Evolutionary conservation across 495 filamentous ascomycete species (phyloP).

Genomic region (Aspergillus cristatus): DNA sequence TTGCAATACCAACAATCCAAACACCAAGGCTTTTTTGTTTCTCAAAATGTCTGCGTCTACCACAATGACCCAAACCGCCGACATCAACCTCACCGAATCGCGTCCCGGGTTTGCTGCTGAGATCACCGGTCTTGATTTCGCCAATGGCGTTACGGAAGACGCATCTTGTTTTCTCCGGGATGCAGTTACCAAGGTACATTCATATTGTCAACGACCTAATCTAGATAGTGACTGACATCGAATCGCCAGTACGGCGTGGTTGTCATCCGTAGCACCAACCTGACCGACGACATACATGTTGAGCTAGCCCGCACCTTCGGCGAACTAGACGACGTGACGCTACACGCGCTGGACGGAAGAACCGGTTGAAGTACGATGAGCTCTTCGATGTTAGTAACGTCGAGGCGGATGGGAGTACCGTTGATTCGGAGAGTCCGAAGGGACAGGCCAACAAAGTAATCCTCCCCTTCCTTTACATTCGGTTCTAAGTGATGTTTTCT

Average conservation of each 20-base stretch:
- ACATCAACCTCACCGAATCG: conserved; percentile 7
- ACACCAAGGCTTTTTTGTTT: too few relatives aligned
- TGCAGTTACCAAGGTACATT: conserved; percentile 45
- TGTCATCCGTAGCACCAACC: conserved; percentile 43
- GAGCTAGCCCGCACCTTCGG: conserved; percentile 45
- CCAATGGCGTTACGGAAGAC: conserved; percentile 28
- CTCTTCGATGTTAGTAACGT: conserved; percentile 54
- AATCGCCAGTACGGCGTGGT: conserved; percentile 50
- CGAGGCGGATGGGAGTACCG: conserved; percentile 27
- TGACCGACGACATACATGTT: conserved; percentile 46
- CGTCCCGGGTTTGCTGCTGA: conserved; percentile 47
- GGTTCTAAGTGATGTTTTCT: too few relatives aligned
- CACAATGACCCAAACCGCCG: too few relatives aligned
- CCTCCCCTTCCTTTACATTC: not conserved
- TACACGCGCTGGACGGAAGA: conserved; percentile 37
- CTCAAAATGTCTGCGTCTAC: too few relatives aligned
- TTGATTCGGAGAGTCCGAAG: conserved; percentile 29
- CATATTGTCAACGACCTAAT: not conserved
- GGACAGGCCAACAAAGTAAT: conserved; percentile 29
- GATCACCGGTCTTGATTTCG: conserved; percentile 40
- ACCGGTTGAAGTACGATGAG: conserved; percentile 38
- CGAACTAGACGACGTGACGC: conserved; percentile 49
- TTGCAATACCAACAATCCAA: too few relatives aligned
- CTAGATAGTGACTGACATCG: not conserved
- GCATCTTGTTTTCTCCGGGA: conserved; percentile 28